Evolutionary conservation across 345 rosid species (phyloP).

Genomic region (Camelina laxa): DNA sequence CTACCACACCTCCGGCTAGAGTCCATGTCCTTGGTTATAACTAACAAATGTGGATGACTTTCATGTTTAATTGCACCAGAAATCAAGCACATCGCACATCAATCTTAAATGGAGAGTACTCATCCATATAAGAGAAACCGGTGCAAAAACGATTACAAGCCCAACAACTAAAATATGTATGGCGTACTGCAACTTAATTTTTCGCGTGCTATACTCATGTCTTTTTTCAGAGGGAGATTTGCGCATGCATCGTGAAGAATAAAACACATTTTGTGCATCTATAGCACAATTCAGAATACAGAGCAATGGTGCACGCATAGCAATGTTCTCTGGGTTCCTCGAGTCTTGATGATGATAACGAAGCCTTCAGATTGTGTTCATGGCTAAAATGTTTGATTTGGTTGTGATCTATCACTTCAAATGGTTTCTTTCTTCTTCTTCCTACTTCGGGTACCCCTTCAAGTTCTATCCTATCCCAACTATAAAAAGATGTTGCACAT

Average conservation of each 20-base stretch:
- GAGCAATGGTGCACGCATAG: constrained; percentile 7
- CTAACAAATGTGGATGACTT: constrained; percentile 19
- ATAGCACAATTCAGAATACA: background rate
- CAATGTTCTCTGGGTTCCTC: constrained; percentile 5
- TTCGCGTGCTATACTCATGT: background rate
- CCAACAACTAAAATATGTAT: accelerated
- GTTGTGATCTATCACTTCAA: background rate
- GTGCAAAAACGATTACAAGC: background rate
- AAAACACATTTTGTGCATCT: constrained; percentile 7
- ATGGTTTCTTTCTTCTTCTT: background rate
- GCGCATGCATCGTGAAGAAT: constrained; percentile 13
- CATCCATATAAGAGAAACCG: background rate
- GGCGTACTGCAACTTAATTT: background rate
- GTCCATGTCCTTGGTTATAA: background rate
- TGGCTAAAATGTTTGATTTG: constrained; percentile 2
- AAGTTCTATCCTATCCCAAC: background rate
- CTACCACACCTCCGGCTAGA: background rate
- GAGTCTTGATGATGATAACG: background rate
- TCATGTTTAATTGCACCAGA: constrained; percentile 7
- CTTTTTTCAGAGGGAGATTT: constrained; percentile 6
- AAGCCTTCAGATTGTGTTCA: background rate
- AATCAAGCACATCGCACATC: constrained; percentile 16
- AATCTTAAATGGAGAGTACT: background rate
- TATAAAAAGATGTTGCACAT: background rate
- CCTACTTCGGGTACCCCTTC: constrained; percentile 1